Conservation (phyloP, 306 rosid species). For the Trichosanthes truncata region DNA sequence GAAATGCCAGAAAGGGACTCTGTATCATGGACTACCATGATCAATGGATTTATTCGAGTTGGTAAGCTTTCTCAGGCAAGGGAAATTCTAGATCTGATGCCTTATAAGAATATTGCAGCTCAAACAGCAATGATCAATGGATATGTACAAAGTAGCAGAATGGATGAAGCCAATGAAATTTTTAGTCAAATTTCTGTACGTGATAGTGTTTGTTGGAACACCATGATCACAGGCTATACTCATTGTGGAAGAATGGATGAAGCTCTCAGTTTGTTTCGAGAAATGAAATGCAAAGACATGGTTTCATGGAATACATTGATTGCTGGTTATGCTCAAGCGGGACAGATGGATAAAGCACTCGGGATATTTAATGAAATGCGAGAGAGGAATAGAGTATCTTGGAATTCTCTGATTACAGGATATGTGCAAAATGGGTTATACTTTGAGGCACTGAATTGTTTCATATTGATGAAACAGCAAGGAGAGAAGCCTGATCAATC, state of each 20-base stretch:
- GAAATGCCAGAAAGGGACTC: slow-evolving; percentile 56
- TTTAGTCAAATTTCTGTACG: slow-evolving; percentile 33
- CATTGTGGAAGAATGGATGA: slow-evolving; percentile 59
- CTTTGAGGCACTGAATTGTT: slow-evolving; percentile 49
- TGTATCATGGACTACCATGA: slow-evolving; percentile 80
- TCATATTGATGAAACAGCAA: slow-evolving; percentile 39
- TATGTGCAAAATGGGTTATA: slow-evolving; percentile 52
- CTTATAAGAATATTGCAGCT: slow-evolving; percentile 57
- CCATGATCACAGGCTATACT: slow-evolving; percentile 64
- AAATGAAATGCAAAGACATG: slow-evolving; percentile 49
- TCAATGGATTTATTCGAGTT: slow-evolving; percentile 48
- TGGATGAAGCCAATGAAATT: slow-evolving; percentile 55
- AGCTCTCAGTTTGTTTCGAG: slow-evolving; percentile 45
- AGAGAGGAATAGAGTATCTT: slow-evolving; percentile 50
- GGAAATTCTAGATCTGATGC: slow-evolving; percentile 47
- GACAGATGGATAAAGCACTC: slow-evolving; percentile 56
- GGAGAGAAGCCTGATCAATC: slow-evolving; percentile 52
- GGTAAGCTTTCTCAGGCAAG: slow-evolving; percentile 64
- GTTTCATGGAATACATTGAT: slow-evolving; percentile 82
- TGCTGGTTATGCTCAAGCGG: slow-evolving; percentile 56
- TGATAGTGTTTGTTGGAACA: slow-evolving; percentile 73
- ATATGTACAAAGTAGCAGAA: slow-evolving; percentile 38
- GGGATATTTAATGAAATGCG: slow-evolving; percentile 36
- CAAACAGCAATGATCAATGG: slow-evolving; percentile 77
- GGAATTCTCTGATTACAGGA: slow-evolving; percentile 76